Conservation (phyloP, 192 early-diverging fungal species). For the Umbelopsis vinacea region DNA sequence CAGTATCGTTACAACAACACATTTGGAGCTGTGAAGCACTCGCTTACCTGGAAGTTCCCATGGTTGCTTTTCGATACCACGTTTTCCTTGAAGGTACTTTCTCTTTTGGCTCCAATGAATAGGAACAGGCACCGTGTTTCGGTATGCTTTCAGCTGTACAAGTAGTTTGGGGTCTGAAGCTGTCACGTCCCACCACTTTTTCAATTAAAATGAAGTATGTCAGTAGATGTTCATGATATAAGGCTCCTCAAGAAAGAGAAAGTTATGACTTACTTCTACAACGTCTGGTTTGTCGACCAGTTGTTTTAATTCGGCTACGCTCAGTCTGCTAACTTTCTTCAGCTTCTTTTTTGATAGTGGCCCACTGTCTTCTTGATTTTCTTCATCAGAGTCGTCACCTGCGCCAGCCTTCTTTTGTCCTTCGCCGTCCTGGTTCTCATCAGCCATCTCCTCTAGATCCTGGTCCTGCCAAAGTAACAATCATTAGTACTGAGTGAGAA, state of each 20-base stretch:
- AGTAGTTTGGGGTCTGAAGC: conserved; percentile 89
- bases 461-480: background rate
- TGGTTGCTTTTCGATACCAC: conserved; percentile 94
- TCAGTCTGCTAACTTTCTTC: conserved; percentile 62
- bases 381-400: conserved; percentile 28
- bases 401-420: conserved; percentile 21
- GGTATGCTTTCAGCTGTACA: conserved; percentile 86
- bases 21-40: background rate
- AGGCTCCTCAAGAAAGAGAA: background rate
- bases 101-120: conserved; percentile 95
- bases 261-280: conserved; percentile 71
- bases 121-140: conserved; percentile 96
- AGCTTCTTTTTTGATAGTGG: conserved; percentile 61
- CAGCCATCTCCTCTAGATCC: conserved; percentile 7
- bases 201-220: conserved; percentile 17
- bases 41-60: conserved; percentile 84
- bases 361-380: conserved; percentile 26
- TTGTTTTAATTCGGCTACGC: conserved; percentile 94
- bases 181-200: conserved; percentile 87
- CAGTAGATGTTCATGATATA: background rate
- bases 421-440: conserved; percentile 13
- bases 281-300: conserved; percentile 90
- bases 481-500: background rate
- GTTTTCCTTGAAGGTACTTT: conserved; percentile 96
- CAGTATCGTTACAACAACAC: background rate